Base-by-base conservation (phyloP, 179 eudicot genomes). In the Spergularia azorica region DNA sequence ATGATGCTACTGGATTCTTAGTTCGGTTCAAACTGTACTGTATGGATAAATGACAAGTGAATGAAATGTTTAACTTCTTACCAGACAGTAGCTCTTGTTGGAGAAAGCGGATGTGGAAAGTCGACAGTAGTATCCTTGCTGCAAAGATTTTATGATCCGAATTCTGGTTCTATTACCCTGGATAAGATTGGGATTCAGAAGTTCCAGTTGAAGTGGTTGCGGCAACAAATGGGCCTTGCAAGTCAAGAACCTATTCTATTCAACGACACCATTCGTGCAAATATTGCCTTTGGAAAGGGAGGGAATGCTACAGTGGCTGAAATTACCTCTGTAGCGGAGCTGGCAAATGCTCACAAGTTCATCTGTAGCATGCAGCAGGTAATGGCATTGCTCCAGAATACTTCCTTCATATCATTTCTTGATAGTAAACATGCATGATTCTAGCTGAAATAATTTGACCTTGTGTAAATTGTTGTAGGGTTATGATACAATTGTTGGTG, bases 221-320 rank as follows among this genome's bases (percentile, higher is more conserved):
- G 79, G 74, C 74, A 69, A 32, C 79, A 77, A 32, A 77, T 77
- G 79, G 79, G 79, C 0, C 68, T 77, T 1, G 79, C 69, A 46
- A 82, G 84, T 78, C 84, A 82, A 78, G 81, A 82, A 18, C 84
- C 79, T 15, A 41, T 73, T 50, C 76, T 82, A 3, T 82, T 78
- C 68, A 82, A 78, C 36, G 79, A 77, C 16, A 77, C 72, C 6
- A 82, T 82, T 41, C 61, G 79, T 13, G 63, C 67, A 10, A 82
- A 82, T 67, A 82, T 78, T 11, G 81, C 79, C 15, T 76, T 56
- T 50, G 74, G 79, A 48, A 76, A 76, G 51, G 79, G 67, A 16
- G 67, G 66, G 10, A 60, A 69, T 6, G 68, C 73, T 0, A 76
- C 68, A 9, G 79, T 68, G 36, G 68, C 62, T 50, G 79, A 76